Evolutionary conservation across 768 basidiomycete species (phyloP).

Genomic region (Boletellus emodensis): DNA sequence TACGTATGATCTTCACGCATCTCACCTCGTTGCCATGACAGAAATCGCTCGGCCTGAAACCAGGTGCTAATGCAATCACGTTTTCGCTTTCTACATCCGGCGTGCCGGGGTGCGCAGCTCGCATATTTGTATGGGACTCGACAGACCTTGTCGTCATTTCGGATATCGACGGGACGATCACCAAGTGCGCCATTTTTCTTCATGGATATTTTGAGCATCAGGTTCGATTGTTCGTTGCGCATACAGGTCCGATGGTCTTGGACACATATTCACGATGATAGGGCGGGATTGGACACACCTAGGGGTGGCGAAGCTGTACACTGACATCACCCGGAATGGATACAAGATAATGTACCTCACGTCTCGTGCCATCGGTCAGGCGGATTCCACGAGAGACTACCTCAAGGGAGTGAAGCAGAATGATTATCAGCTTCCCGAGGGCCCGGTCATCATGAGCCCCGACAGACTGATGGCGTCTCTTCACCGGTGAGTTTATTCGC

Average conservation of each 20-base stretch:
- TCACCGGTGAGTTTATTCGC: slow-evolving; percentile 65
- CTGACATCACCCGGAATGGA: slow-evolving; percentile 91
- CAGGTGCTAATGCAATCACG: slow-evolving; percentile 87
- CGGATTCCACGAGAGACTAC: slow-evolving; percentile 94
- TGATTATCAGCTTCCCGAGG: slow-evolving; percentile 93
- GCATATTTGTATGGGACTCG: slow-evolving; percentile 96
- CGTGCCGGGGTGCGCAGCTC: slow-evolving; percentile 78
- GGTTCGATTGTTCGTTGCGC: not conserved
- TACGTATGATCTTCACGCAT: not conserved
- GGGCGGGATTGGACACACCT: slow-evolving; percentile 98
- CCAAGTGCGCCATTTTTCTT: slow-evolving; percentile 61
- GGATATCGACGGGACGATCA: slow-evolving; percentile 99
- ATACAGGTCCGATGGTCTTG: slow-evolving; percentile 85
- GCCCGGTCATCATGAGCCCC: slow-evolving; percentile 98
- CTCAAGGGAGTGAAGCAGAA: slow-evolving; percentile 93
- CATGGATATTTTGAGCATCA: not conserved
- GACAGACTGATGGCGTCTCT: slow-evolving; percentile 91
- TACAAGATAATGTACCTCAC: slow-evolving; percentile 99
- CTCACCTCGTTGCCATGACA: slow-evolving; percentile 27
- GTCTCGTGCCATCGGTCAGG: slow-evolving; percentile 95
- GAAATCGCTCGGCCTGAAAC: slow-evolving; percentile 82
- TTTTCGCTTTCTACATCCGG: slow-evolving; percentile 89
- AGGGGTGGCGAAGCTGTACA: slow-evolving; percentile 96
- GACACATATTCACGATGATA: slow-evolving; percentile 96
- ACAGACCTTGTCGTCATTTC: slow-evolving; percentile 88